Conservation (phyloP, 2,329 filamentous ascomycete genomes). For the Didymella pinodella region DNA sequence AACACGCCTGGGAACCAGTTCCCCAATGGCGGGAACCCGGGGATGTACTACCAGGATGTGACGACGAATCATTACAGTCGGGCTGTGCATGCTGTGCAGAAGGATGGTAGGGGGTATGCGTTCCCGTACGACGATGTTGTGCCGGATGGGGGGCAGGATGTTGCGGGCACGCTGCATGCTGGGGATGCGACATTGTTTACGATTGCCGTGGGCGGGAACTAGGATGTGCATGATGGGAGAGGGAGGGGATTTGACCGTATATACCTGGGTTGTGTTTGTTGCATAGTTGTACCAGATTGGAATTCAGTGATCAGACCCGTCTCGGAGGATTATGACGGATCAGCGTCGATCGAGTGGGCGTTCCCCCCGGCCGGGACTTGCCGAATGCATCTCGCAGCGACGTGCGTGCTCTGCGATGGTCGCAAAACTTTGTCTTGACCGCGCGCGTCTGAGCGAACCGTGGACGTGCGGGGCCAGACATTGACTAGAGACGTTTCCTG, state of each 20-base stretch:
- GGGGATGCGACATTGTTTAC: slow-evolving; percentile 57
- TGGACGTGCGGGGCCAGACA: slow-evolving; percentile 7
- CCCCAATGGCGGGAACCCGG: slow-evolving; percentile 47
- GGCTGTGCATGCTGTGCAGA: slow-evolving; percentile 67
- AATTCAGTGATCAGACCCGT: neutral
- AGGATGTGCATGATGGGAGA: neutral
- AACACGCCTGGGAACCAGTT: slow-evolving; percentile 45
- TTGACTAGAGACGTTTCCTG: neutral
- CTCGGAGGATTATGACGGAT: slow-evolving; percentile 6
- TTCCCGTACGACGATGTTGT: slow-evolving; percentile 75
- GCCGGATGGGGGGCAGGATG: slow-evolving; percentile 63
- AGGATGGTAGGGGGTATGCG: slow-evolving; percentile 68
- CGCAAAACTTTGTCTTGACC: slow-evolving; percentile 9
- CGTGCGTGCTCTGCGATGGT: slow-evolving; percentile 3
- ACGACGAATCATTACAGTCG: slow-evolving; percentile 66
- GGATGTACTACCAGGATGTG: slow-evolving; percentile 46
- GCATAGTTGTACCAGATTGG: neutral
- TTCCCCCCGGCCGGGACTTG: slow-evolving; percentile 8
- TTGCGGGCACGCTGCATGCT: slow-evolving; percentile 61
- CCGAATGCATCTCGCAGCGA: slow-evolving; percentile 10
- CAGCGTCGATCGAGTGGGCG: slow-evolving; percentile 1
- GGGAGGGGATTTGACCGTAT: neutral
- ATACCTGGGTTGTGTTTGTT: neutral
- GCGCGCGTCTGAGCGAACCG: neutral
- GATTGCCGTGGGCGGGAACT: slow-evolving; percentile 57